Evolutionary conservation across 768 basidiomycete genomes (phyloP).

Genomic region (Sarcomyxa edulis): DNA sequence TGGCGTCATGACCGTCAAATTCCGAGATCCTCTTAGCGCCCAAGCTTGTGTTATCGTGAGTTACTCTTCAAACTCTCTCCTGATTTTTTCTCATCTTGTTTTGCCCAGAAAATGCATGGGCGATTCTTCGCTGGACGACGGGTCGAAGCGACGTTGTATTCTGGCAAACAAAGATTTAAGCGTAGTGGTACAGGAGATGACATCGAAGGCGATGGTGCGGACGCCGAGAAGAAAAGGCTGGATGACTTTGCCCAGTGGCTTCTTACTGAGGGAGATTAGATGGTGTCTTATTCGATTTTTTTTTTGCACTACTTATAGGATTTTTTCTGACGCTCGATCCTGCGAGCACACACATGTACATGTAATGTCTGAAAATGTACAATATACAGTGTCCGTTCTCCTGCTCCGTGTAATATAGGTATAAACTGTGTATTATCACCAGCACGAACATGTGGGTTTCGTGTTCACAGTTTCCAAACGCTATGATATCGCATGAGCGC

Average conservation of each 20-base stretch:
- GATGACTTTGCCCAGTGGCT: conserved; percentile 90
- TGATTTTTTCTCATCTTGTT: background rate
- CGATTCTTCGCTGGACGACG: conserved; percentile 84
- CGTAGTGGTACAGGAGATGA: conserved; percentile 70
- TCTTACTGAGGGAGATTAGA: conserved; percentile 74
- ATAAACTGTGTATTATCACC: conserved; percentile 45
- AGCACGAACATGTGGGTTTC: conserved; percentile 69
- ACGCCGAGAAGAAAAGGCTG: conserved; percentile 77
- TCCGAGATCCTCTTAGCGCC: conserved; percentile 87
- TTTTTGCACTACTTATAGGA: conserved; percentile 5
- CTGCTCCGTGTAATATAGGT: conserved; percentile 11
- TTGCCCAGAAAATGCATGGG: conserved; percentile 84
- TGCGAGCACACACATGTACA: conserved; percentile 6
- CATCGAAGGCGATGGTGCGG: conserved; percentile 57
- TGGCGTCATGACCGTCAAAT: conserved; percentile 95
- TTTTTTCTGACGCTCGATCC: background rate
- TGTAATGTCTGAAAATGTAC: conserved; percentile 11
- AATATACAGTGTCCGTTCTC: conserved; percentile 16
- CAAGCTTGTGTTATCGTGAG: conserved; percentile 86
- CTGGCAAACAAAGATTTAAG: conserved; percentile 77
- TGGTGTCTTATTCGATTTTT: no score
- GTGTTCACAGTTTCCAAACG: conserved; percentile 69
- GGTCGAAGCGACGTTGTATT: conserved; percentile 77
- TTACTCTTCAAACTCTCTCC: conserved; percentile 10
- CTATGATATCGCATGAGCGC: conserved; percentile 33